phyloP scores from a whole-genome alignment of 768 basidiomycete species.

The Russula dissimulans region DNA sequence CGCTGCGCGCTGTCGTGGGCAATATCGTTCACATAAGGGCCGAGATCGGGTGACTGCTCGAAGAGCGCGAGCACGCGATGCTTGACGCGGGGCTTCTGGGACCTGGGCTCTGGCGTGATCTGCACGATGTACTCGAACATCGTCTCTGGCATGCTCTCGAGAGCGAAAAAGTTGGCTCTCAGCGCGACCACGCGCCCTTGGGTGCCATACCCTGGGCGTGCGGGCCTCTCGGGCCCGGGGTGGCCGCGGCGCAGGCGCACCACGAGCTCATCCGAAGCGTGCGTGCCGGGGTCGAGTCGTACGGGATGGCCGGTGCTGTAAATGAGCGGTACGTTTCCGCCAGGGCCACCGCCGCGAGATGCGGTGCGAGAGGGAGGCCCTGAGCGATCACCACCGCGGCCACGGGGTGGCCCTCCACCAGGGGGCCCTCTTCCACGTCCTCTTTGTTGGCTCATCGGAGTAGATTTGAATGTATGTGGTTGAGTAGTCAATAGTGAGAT shows the following conservation, averaged over 20 bases:
- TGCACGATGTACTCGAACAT: constrained; percentile 50
- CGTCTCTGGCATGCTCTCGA: constrained; percentile 37
- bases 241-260: neutral
- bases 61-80: constrained; percentile 47
- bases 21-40: constrained; percentile 33
- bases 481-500: neutral
- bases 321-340: constrained; percentile 4
- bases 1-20: constrained; percentile 42
- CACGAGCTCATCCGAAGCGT: constrained; percentile 28
- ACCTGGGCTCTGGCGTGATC: constrained; percentile 39
- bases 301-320: constrained; percentile 17
- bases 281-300: constrained; percentile 21
- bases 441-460: constrained; percentile 12
- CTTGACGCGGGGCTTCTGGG: constrained; percentile 34
- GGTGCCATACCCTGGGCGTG: constrained; percentile 20
- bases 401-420: neutral
- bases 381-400: neutral
- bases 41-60: constrained; percentile 32
- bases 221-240: constrained; percentile 15
- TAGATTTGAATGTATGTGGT: neutral
- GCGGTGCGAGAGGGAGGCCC: neutral
- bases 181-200: constrained; percentile 34
- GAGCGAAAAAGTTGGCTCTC: constrained; percentile 55
- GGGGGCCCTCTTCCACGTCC: constrained; percentile 16
- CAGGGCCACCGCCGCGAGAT: constrained; percentile 20